These are phyloP conservation scores for Alternaria viburni DNA, from an alignment of 2,329 filamentous ascomycete species.

Conservation along the genomic window DNA sequence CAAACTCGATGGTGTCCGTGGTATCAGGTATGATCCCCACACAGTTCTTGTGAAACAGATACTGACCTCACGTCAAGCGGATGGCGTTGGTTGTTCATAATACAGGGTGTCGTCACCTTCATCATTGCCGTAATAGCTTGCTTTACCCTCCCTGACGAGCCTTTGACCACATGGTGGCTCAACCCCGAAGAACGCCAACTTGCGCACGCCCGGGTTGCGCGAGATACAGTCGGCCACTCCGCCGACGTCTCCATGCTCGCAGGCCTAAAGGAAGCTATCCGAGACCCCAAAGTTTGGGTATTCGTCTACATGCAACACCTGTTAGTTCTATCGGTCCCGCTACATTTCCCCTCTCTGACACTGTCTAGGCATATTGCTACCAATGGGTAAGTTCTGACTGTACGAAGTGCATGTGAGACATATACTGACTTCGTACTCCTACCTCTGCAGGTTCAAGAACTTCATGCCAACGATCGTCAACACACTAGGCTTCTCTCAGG, in stretches of 20 bases:
- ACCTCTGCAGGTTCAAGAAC: constrained; percentile 34
- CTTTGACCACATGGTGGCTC: constrained; percentile 53
- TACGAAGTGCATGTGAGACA: constrained; percentile 26
- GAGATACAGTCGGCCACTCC: constrained; percentile 57
- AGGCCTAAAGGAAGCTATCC: constrained; percentile 56
- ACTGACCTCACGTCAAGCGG: background rate
- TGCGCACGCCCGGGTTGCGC: constrained; percentile 43
- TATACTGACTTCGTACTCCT: background rate
- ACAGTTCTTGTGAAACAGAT: constrained; percentile 1
- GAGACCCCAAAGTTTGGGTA: constrained; percentile 60
- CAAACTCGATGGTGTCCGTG: constrained; percentile 23
- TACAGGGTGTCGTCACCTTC: constrained; percentile 35
- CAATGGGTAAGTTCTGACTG: background rate
- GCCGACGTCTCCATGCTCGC: constrained; percentile 36
- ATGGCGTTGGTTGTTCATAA: constrained; percentile 30
- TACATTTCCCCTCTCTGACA: constrained; percentile 56
- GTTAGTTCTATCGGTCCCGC: constrained; percentile 60
- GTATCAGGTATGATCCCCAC: constrained; percentile 7
- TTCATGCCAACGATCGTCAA: constrained; percentile 57
- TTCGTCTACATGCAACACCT: constrained; percentile 49
- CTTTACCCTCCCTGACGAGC: constrained; percentile 48
- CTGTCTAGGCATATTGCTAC: background rate
- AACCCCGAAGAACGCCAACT: constrained; percentile 52
- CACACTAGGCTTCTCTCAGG: constrained; percentile 58
- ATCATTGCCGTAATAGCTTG: constrained; percentile 23